Percentiles rank a stretch among this genome's conserved stretches.
These are phyloP conservation scores for Balamuthia mandrillaris DNA, from an alignment of 208 protist species.

Conservation along the genomic window DNA sequence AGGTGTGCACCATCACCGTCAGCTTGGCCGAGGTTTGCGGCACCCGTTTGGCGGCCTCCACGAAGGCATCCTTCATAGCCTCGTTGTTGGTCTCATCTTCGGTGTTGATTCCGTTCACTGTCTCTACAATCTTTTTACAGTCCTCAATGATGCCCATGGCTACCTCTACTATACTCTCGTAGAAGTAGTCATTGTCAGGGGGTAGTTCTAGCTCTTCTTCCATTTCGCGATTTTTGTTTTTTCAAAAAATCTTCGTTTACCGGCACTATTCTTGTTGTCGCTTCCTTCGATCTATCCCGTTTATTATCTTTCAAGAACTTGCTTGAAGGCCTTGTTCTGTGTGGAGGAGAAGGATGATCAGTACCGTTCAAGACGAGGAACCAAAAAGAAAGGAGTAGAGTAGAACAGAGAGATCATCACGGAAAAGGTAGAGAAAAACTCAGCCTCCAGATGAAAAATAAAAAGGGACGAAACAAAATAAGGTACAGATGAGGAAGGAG, in stretches of 20 bases:
- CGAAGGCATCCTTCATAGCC: slow-evolving; percentile 1
- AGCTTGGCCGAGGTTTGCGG: neutral
- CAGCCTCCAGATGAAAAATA: too few relatives aligned
- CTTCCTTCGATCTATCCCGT: too few relatives aligned
- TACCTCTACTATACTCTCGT: neutral
- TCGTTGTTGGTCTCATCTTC: neutral
- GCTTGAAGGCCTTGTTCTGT: too few relatives aligned
- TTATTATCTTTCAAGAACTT: too few relatives aligned
- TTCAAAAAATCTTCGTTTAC: neutral
- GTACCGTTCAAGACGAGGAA: too few relatives aligned
- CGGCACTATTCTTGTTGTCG: too few relatives aligned
- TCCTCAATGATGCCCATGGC: neutral
- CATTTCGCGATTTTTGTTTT: neutral
- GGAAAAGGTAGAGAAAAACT: too few relatives aligned
- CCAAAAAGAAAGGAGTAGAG: too few relatives aligned
- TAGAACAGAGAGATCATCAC: too few relatives aligned
- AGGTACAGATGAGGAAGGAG: too few relatives aligned
- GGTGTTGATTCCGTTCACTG: slow-evolving; percentile 8
- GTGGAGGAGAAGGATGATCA: too few relatives aligned
- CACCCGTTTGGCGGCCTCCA: neutral
- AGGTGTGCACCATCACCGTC: neutral
- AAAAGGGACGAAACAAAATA: too few relatives aligned
- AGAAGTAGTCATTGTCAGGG: slow-evolving; percentile 26
- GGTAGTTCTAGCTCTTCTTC: neutral
- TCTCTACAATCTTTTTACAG: slow-evolving; percentile 13